Conservation (phyloP, 176 grass and related monocot species). For the Avena insularis region DNA sequence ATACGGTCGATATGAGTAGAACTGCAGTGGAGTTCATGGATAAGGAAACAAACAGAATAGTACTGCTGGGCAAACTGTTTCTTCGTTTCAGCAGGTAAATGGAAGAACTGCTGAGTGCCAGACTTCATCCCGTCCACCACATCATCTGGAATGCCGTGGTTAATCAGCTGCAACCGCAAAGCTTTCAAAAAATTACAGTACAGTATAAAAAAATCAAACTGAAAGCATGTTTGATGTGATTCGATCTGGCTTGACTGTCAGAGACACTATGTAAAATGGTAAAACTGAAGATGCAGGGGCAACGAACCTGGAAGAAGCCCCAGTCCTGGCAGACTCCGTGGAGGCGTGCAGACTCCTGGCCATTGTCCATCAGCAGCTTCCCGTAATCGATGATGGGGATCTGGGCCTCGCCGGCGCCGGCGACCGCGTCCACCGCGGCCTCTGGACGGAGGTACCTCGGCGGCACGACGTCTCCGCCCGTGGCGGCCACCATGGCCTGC, state of each 20-base stretch:
- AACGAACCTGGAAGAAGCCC: slow-evolving; percentile 66
- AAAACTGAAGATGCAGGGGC: neutral
- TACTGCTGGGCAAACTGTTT: slow-evolving; percentile 32
- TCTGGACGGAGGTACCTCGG: slow-evolving; percentile 42
- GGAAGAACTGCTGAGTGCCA: slow-evolving; percentile 39
- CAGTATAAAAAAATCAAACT: no score
- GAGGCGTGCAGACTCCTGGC: slow-evolving; percentile 39
- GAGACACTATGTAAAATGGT: no score
- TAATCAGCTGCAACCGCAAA: slow-evolving; percentile 32
- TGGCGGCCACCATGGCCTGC: slow-evolving; percentile 38
- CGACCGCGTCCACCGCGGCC: neutral
- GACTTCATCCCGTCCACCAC: slow-evolving; percentile 46
- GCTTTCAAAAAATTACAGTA: neutral
- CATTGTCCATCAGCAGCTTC: slow-evolving; percentile 1
- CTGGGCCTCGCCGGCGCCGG: neutral
- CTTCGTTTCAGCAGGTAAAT: slow-evolving; percentile 36
- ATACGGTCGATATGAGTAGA: no score
- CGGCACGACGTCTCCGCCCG: neutral
- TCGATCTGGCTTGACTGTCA: no score
- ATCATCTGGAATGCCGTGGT: slow-evolving; percentile 21
- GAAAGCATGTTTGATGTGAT: no score
- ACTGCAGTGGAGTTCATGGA: no score
- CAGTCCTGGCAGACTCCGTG: slow-evolving; percentile 56
- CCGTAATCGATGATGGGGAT: slow-evolving; percentile 41
- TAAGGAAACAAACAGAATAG: no score